Base-by-base conservation (phyloP, 2,329 filamentous ascomycete species). In the Verticillium isaacii region DNA sequence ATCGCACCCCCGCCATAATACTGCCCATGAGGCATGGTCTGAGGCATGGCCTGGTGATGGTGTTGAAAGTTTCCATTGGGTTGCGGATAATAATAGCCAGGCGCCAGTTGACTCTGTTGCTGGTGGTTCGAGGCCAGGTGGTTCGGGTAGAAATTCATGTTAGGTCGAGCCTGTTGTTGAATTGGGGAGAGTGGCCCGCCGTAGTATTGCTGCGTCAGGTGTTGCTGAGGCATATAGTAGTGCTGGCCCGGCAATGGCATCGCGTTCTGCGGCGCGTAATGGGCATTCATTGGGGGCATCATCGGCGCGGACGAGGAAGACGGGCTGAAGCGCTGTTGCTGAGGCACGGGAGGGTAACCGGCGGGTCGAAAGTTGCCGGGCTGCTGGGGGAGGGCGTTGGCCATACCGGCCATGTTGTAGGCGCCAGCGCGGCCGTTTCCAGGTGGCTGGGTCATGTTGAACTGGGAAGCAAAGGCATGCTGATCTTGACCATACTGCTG, bases 401-500 rank as follows among this genome's bases (percentile, higher is more conserved):
- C 71, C 74, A 85, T 77, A 17, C 72, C 65, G 23, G 67, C 71
- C 81, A 84, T 82, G 66, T 80, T 81, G 70, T 81, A 85, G 8
- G 75, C 71, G 5, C 74, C 72, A 36, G 69, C 66, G 50, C 72
- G 72, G 32, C 41, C 58, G 32, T 56, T 68, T 66, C 15, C 68
- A 67, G 66, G 56, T 19, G 67, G 64, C 41, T 72, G 69, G 25
- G 63, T 65, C 74, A 80, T 78, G 60, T 80, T 77, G 65, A 78
- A 72, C 61, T 82, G 80, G 34, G 72, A 69, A 19, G 74, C 71
- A 65, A 79, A 80, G 3, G 74, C 68, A 70, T 78, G 74, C 60
- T 77, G 75, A 4, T 73, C 67, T 19, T 70, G 66, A 19, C 66
- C 67, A 64, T 74, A 71, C 12, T 73, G 63, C 55, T 66, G 66